These are phyloP conservation scores for Podospora australis DNA, from an alignment of 495 filamentous ascomycete species.

Conservation along the genomic window DNA sequence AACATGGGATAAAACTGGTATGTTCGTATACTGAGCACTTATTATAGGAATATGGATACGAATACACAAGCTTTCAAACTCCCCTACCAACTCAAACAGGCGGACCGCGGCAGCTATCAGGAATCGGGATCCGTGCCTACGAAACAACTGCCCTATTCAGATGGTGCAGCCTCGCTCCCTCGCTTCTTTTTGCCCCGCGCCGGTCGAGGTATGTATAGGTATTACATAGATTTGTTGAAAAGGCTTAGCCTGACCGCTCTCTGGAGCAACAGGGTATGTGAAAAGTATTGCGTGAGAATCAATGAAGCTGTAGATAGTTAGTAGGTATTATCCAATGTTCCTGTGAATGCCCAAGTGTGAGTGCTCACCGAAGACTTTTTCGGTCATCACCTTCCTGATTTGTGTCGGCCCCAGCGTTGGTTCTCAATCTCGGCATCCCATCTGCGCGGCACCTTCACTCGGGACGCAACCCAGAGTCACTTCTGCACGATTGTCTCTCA, in stretches of 20 bases:
- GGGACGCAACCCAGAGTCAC: too few relatives aligned
- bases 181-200: conserved; percentile 3
- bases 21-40: too few relatives aligned
- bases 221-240: too few relatives aligned
- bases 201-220: too few relatives aligned
- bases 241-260: neutral
- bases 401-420: neutral
- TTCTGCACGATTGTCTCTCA: too few relatives aligned
- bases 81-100: neutral
- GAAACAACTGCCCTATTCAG: neutral
- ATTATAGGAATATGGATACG: too few relatives aligned
- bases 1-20: too few relatives aligned
- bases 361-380: conserved; percentile 3
- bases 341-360: neutral
- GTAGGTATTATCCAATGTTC: neutral
- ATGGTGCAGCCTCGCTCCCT: neutral
- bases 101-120: neutral
- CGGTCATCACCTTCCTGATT: conserved; percentile 2
- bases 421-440: neutral
- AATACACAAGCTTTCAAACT: neutral
- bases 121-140: conserved; percentile 1
- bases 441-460: neutral
- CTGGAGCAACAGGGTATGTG: too few relatives aligned
- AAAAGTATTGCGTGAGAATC: too few relatives aligned
- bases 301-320: too few relatives aligned